Conservation (phyloP, 306 rosid species). For the Cucurbita ficifolia region DNA sequence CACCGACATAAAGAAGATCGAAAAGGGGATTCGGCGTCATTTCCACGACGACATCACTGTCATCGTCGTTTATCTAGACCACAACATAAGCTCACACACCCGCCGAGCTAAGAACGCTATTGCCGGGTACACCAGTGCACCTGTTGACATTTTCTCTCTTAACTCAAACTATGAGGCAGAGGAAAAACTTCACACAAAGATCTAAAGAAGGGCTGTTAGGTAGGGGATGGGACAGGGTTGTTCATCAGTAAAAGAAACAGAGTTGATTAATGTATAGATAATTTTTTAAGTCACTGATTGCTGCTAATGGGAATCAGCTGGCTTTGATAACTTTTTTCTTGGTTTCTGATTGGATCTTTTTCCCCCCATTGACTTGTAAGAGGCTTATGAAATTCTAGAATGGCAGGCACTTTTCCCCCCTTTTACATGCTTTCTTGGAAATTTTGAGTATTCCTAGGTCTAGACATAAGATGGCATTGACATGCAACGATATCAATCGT, state of each 20-base stretch:
- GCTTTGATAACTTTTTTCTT: background rate
- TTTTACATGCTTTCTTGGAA: background rate
- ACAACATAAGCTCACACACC: conserved; percentile 24
- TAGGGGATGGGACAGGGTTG: background rate
- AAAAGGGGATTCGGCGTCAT: conserved; percentile 71
- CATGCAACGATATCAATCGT: background rate
- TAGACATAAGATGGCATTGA: background rate
- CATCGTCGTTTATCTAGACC: conserved; percentile 70
- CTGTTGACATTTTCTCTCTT: conserved; percentile 71
- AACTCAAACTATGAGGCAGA: conserved; percentile 23
- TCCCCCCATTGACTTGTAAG: background rate
- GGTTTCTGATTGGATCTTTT: background rate
- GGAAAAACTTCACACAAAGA: conserved; percentile 19
- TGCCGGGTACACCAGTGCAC: conserved; percentile 48
- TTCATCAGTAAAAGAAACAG: background rate
- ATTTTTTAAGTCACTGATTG: background rate
- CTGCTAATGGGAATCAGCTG: background rate
- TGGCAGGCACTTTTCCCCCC: background rate
- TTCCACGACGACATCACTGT: conserved; percentile 92
- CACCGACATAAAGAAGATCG: conserved; percentile 63
- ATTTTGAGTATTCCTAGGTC: background rate
- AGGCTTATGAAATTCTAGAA: background rate
- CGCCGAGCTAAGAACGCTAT: conserved; percentile 24
- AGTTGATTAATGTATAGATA: conserved; percentile 3
- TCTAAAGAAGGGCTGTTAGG: conserved; percentile 14